Evolutionary conservation across 2,329 filamentous ascomycete genomes (phyloP).

Genomic region (Fusarium continuum): DNA sequence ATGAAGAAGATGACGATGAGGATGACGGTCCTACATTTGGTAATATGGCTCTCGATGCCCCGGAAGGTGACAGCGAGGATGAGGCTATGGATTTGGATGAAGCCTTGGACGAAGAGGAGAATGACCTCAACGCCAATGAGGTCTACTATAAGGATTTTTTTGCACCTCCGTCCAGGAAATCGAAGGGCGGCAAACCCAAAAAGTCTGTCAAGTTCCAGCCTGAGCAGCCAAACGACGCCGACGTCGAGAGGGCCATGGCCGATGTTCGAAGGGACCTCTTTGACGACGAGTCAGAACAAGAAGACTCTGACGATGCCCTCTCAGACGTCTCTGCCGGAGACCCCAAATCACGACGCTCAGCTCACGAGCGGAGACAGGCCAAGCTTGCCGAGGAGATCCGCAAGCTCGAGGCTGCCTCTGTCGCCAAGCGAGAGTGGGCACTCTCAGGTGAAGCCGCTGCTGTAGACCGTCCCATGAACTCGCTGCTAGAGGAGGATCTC

Average conservation of each 20-base stretch:
- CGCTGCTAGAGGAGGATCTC: slow-evolving; percentile 90
- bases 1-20: slow-evolving; percentile 70
- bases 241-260: slow-evolving; percentile 84
- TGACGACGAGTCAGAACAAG: slow-evolving; percentile 75
- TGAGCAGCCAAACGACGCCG: slow-evolving; percentile 64
- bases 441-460: slow-evolving; percentile 88
- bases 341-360: slow-evolving; percentile 77
- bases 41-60: slow-evolving; percentile 76
- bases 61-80: slow-evolving; percentile 73
- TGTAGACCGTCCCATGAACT: slow-evolving; percentile 85
- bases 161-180: slow-evolving; percentile 81
- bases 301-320: slow-evolving; percentile 71
- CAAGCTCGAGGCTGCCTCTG: slow-evolving; percentile 85
- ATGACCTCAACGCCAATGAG: slow-evolving; percentile 81
- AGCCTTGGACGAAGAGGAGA: slow-evolving; percentile 64
- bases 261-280: slow-evolving; percentile 91
- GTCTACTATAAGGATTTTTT: slow-evolving; percentile 95
- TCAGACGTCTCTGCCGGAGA: slow-evolving; percentile 74
- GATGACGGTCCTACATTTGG: slow-evolving; percentile 86
- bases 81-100: slow-evolving; percentile 65
- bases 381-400: slow-evolving; percentile 91
- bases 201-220: slow-evolving; percentile 54
- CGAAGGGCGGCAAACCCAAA: slow-evolving; percentile 59
- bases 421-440: slow-evolving; percentile 91
- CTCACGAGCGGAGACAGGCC: slow-evolving; percentile 86